These are phyloP conservation scores for Verticillium tricorpus DNA, from an alignment of 2,329 filamentous ascomycete species.

Conservation along the genomic window DNA sequence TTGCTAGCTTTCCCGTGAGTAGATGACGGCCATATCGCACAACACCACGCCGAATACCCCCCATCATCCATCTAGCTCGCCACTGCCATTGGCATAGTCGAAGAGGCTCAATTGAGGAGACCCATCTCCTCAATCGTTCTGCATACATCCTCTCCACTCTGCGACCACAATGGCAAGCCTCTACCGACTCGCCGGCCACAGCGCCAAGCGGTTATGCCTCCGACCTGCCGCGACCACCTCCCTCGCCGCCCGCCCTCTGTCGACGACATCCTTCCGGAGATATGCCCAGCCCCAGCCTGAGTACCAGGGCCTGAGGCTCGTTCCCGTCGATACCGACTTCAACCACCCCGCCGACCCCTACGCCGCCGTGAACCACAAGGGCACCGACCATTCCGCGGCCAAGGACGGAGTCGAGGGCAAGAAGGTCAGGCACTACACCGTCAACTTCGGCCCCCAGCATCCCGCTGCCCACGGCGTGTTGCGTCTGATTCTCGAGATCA, in stretches of 20 bases:
- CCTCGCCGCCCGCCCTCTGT: constrained; percentile 53
- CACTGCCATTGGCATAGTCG: constrained; percentile 11
- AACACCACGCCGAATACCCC: constrained; percentile 12
- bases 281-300: constrained; percentile 51
- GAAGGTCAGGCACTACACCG: constrained; percentile 97
- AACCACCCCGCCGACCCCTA: constrained; percentile 43
- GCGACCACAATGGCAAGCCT: constrained; percentile 58
- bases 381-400: constrained; percentile 32
- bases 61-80: constrained; percentile 11
- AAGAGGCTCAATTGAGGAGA: constrained; percentile 16
- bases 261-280: constrained; percentile 57
- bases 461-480: constrained; percentile 97
- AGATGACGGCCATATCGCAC: constrained; percentile 13
- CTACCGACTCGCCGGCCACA: constrained; percentile 67
- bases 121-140: constrained; percentile 17
- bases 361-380: constrained; percentile 34
- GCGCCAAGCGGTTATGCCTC: constrained; percentile 63
- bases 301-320: constrained; percentile 54
- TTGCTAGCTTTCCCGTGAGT: constrained; percentile 3
- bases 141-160: constrained; percentile 21
- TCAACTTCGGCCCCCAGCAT: constrained; percentile 99
- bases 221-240: constrained; percentile 32
- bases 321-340: constrained; percentile 64
- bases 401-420: constrained; percentile 53
- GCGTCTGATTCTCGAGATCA: constrained; percentile 94